Conservation (phyloP, 2,329 filamentous ascomycete species). For the Chalaropsis thielavioides region DNA sequence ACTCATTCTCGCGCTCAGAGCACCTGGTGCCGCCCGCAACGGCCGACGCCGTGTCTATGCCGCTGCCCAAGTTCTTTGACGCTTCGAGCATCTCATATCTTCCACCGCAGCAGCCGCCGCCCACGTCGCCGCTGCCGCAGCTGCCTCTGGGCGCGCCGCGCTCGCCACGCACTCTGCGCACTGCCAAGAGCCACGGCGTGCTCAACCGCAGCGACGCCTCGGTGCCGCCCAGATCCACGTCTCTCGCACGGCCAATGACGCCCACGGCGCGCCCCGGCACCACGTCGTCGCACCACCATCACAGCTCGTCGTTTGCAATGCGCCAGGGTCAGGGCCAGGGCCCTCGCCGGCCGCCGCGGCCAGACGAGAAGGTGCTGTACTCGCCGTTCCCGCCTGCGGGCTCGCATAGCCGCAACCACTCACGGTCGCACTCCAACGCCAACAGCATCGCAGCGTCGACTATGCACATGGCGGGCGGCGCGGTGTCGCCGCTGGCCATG, state of each 20-base stretch:
- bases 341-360: conserved; percentile 10
- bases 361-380: conserved; percentile 13
- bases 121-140: conserved; percentile 9
- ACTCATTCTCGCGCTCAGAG: conserved; percentile 14
- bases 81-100: conserved; percentile 8
- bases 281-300: neutral
- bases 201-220: conserved; percentile 7
- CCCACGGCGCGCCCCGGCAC: neutral
- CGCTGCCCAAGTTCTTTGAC: conserved; percentile 6
- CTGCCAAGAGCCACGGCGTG: conserved; percentile 15
- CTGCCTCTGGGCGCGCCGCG: neutral
- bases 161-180: conserved; percentile 6
- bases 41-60: neutral
- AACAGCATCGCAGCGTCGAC: neutral
- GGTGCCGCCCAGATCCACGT: neutral
- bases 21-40: neutral
- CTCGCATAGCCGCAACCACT: conserved; percentile 7
- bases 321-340: neutral
- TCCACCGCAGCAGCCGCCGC: conserved; percentile 7
- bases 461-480: neutral
- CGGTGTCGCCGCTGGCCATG: conserved; percentile 1
- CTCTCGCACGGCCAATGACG: conserved; percentile 10
- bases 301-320: conserved; percentile 11
- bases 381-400: conserved; percentile 12
- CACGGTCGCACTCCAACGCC: conserved; percentile 4